phyloP scores from a whole-genome alignment of 805 yeast species.

The Starmerella etchellsii region DNA sequence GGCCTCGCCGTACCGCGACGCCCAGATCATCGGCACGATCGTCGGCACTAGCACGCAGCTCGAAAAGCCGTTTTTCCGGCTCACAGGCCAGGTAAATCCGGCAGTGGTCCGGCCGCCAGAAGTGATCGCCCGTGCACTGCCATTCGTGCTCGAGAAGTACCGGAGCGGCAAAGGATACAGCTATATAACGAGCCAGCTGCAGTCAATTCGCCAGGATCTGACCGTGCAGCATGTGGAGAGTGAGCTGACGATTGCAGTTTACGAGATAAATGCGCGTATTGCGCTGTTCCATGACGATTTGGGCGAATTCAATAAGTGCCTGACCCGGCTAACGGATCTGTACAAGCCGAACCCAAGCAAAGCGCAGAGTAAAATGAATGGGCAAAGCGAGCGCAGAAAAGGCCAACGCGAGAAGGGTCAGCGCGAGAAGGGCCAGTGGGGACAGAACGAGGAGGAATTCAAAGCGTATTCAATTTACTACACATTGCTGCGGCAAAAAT shows the following conservation, averaged over 20 bases:
- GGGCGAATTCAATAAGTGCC: slow-evolving; percentile 94
- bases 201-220: slow-evolving; percentile 83
- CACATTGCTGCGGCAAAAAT: slow-evolving; percentile 6
- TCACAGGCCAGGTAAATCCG: slow-evolving; percentile 89
- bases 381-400: no score
- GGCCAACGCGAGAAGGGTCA: no score
- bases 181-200: slow-evolving; percentile 78
- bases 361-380: background rate
- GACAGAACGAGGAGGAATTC: slow-evolving; percentile 8
- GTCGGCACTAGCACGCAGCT: slow-evolving; percentile 54
- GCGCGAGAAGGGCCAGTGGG: background rate
- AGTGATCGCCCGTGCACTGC: slow-evolving; percentile 46
- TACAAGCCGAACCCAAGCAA: background rate
- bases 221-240: slow-evolving; percentile 80
- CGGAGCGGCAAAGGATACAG: slow-evolving; percentile 43
- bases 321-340: slow-evolving; percentile 51
- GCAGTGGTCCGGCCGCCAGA: slow-evolving; percentile 60
- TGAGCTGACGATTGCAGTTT: slow-evolving; percentile 63
- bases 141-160: slow-evolving; percentile 42
- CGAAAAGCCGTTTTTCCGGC: slow-evolving; percentile 68
- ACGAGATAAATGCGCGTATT: slow-evolving; percentile 76
- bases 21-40: slow-evolving; percentile 22
- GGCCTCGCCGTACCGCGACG: slow-evolving; percentile 10
- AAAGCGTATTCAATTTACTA: slow-evolving; percentile 11
- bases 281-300: slow-evolving; percentile 73